Conservation (phyloP, 345 rosid species). For the Eucalyptus viminalis region DNA sequence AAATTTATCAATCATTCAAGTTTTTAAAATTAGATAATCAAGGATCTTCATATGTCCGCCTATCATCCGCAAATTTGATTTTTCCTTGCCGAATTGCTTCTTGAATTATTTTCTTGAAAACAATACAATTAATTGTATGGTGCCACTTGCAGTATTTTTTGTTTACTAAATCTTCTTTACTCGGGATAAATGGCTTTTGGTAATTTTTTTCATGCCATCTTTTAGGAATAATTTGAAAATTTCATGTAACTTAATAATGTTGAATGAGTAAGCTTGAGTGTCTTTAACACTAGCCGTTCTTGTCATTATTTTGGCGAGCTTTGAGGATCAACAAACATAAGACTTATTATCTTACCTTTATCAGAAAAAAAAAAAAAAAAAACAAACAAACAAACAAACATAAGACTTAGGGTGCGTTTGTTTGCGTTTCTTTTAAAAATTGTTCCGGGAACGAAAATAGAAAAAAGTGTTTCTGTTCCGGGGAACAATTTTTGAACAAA, state of each 20-base stretch:
- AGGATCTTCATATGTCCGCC: fast-evolving
- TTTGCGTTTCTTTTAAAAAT: too few relatives aligned
- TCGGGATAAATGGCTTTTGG: not conserved
- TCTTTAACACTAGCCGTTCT: not conserved
- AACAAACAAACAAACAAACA: not conserved
- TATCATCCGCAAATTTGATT: not conserved
- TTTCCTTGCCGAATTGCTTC: not conserved
- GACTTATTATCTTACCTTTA: not conserved
- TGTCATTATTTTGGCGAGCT: not conserved
- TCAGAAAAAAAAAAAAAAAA: too few relatives aligned
- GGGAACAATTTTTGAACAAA: too few relatives aligned
- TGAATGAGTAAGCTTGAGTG: not conserved
- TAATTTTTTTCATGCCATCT: not conserved
- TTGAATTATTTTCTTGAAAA: not conserved
- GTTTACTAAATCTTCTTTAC: not conserved
- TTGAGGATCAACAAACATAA: not conserved
- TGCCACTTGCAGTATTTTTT: not conserved
- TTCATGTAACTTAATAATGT: not conserved
- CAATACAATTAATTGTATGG: not conserved
- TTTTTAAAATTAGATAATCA: not conserved
- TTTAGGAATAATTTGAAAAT: not conserved
- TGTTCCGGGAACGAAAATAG: too few relatives aligned
- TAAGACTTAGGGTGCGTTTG: too few relatives aligned
- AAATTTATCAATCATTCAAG: not conserved
- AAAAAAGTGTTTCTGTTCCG: too few relatives aligned